Base-by-base conservation (phyloP, 257 asterid genomes). In the Ajuga chamaepitys region DNA sequence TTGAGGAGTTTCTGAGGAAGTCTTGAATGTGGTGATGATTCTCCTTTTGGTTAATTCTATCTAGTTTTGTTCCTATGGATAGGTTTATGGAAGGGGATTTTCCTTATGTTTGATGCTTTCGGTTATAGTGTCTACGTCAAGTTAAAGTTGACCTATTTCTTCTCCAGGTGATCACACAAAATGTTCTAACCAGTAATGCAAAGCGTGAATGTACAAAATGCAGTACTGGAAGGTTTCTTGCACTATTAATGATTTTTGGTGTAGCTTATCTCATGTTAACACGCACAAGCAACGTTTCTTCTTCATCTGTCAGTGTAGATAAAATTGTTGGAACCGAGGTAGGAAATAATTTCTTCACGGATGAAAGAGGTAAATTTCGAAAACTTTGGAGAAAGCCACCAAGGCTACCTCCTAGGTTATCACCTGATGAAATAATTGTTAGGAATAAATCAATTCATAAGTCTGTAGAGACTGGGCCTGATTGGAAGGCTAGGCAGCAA, bases 161-260 rank as follows among this genome's bases (percentile, higher is more conserved):
- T 73, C 58, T 67, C 74, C 93, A 94, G 97, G 95, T 79, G 70
- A 71, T 89, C 75, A 68, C 85, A 48, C 94, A 86, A 65, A 81
- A 75, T 70, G 28, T 83, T 32, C 57, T 78, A 58, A 80, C 80
- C 30, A 78, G 78, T 70, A 79, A 79, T 37, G 68, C 75, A 45
- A 80, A 75, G 67, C 86, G 76, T n/a, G 84, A 74, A 50, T 77
- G 86, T 70, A 30, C 53, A 66, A 81, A 75, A 72, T 91, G 93
- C 78, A 91, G 96, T 75, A 86, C 87, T 1, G 95, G 96, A 63
- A 88, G 75, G 81, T 82, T 91, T 83, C 94, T 94, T 60, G 68
- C 82, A 66, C 68, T 94, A 64, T 66, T 86, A 79, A 66, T 94
- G 89, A 59, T 94, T 55, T 77, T 82, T 52, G 99, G 99, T 53